Evolutionary conservation across 2,329 filamentous ascomycete species (phyloP), one percentile per base, ranked within the genome.

Genomic region (Corinectria fuckeliana): DNA sequence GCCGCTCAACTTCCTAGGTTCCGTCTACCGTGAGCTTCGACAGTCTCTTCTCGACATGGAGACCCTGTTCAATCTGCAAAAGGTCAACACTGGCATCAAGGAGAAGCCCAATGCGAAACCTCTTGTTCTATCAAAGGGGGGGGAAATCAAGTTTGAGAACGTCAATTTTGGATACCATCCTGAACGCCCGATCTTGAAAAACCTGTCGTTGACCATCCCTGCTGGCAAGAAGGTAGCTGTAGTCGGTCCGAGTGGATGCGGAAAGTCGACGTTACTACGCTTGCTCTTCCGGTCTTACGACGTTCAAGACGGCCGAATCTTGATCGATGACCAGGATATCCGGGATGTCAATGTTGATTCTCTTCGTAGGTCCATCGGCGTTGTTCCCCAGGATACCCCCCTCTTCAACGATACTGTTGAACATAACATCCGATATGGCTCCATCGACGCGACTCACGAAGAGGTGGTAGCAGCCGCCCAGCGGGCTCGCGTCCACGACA

Each of bases 41-140:
- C 95, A 99, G 78, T 97, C 92, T 20, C 82, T 99, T 42, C 82
- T 99, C 30, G 96, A 99, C 74, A 99, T 99, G 95, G 95, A 98
- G 78, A 98, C 95, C 0, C 84, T 99, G 5, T 99, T 99, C 82
- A 97, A 92, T 75, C 83, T 99, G 28, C 95, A 99, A 76, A 98
- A 96, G 75, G 94, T 98, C 72, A 96, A 98, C 67, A 89, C 97
- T 11, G 87, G 85, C 34, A 91, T 99, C 72, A 88, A 87, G 69
- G 93, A 99, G 69, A 83, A 85, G 53, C 85, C 89, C 2, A 81
- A 91, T 69, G 92, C 94, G 0, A 88, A 89, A 71, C 83, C 90
- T 0, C 82, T 99, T 1, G 77, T 84, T 8, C 82, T 99, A 13
- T 82, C 83, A 41, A 87, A 85, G 64, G 93, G 93, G 14, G 95